Evolutionary conservation across 768 basidiomycete species (phyloP).

Genomic region (Suillus fuscotomentosus): DNA sequence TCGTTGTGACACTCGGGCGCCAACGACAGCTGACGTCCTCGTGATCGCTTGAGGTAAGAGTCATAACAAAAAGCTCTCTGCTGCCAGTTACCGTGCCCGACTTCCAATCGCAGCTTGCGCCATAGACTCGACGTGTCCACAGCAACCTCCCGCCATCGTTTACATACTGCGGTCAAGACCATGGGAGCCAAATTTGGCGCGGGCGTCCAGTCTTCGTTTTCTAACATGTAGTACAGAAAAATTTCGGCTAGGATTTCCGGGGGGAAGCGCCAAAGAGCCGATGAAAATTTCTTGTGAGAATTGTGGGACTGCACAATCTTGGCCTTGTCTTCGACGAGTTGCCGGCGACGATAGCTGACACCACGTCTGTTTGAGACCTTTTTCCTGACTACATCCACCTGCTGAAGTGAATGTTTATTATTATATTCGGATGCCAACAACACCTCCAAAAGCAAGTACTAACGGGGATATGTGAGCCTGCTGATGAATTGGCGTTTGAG

Average conservation of each 20-base stretch:
- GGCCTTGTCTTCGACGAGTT: too few relatives aligned
- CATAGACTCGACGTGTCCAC: slow-evolving; percentile 43
- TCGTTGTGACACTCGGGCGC: not conserved
- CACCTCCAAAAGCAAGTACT: not conserved
- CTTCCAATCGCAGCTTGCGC: slow-evolving; percentile 36
- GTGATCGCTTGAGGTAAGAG: not conserved
- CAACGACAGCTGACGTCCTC: not conserved
- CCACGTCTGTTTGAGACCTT: too few relatives aligned
- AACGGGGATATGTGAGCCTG: not conserved
- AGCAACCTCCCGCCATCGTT: slow-evolving; percentile 40
- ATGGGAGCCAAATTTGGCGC: slow-evolving; percentile 31
- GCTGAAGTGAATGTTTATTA: not conserved
- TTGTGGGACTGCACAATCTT: too few relatives aligned
- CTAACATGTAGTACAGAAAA: not conserved
- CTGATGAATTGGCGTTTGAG: not conserved
- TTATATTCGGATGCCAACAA: not conserved
- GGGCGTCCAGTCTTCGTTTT: slow-evolving; percentile 22
- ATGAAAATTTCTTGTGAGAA: not conserved
- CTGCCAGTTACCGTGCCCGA: slow-evolving; percentile 4
- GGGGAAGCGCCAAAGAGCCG: not conserved
- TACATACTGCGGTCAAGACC: slow-evolving; percentile 39
- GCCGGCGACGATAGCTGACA: too few relatives aligned
- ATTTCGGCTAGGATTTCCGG: not conserved
- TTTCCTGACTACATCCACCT: not conserved
- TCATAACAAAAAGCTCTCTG: slow-evolving; percentile 2